Evolutionary conservation across 78 protist species (phyloP).

Genomic region (slime mould (Dictyostelium discoideum)): dicty_2.7 NC_007088.5:7083501-7084000

Average conservation of each 20-base stretch:
- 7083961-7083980: slow-evolving; percentile 1
- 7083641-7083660: background rate
- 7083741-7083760: too few relatives aligned
- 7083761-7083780: slow-evolving; percentile 15
- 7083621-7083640: slow-evolving; percentile 26
- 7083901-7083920: slow-evolving; percentile 16
- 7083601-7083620: slow-evolving; percentile 55
- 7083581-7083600: slow-evolving; percentile 37
- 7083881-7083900: slow-evolving; percentile 8
- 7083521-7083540: background rate
- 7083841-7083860: slow-evolving; percentile 60
- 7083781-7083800: slow-evolving; percentile 78
- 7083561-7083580: slow-evolving; percentile 8
- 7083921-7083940: background rate
- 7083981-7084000: slow-evolving; percentile 21
- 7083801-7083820: slow-evolving; percentile 61
- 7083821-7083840: slow-evolving; percentile 32
- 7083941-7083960: background rate
- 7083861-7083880: slow-evolving; percentile 49
- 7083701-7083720: slow-evolving; percentile 1
- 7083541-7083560: background rate
- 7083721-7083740: background rate
- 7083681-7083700: background rate
- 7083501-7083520: background rate
- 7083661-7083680: background rate